Evolutionary conservation across 2,329 filamentous ascomycete species (phyloP).

Genomic region (Diaporthe sp.): DNA sequence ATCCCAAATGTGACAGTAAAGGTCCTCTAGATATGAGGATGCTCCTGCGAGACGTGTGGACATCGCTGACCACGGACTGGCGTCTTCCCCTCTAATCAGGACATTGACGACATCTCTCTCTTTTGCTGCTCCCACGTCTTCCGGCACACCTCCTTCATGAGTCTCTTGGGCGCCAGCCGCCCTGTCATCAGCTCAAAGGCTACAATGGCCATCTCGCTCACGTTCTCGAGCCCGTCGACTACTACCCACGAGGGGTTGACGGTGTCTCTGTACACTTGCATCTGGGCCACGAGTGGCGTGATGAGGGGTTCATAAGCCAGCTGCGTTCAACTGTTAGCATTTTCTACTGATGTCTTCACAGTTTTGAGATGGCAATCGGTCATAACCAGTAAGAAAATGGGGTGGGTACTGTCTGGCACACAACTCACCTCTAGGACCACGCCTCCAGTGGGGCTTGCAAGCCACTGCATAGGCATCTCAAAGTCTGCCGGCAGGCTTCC

Average conservation of each 20-base stretch:
- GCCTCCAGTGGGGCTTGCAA: constrained; percentile 78
- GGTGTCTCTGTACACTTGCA: constrained; percentile 64
- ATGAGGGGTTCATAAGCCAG: constrained; percentile 79
- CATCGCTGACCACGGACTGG: not conserved
- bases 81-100: constrained; percentile 13
- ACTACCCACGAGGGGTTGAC: constrained; percentile 75
- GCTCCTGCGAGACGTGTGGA: not conserved
- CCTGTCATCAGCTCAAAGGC: constrained; percentile 84
- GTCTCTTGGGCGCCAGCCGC: constrained; percentile 74
- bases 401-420: not conserved
- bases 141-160: constrained; percentile 74
- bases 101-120: constrained; percentile 43
- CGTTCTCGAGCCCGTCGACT: constrained; percentile 79
- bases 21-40: not conserved
- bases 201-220: constrained; percentile 81
- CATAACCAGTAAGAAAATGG: not conserved
- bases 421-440: constrained; percentile 74
- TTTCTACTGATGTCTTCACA: not conserved
- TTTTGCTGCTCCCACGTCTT: constrained; percentile 58
- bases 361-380: not conserved
- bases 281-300: constrained; percentile 77
- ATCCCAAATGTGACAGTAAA: not conserved
- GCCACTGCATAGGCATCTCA: constrained; percentile 77
- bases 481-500: constrained; percentile 76
- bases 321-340: constrained; percentile 47